A percentile compares a stretch with the other conserved stretches of the same genome.
Evolutionary conservation across 768 basidiomycete genomes (phyloP).

Genomic region (Leccinum subgranulosum): DNA sequence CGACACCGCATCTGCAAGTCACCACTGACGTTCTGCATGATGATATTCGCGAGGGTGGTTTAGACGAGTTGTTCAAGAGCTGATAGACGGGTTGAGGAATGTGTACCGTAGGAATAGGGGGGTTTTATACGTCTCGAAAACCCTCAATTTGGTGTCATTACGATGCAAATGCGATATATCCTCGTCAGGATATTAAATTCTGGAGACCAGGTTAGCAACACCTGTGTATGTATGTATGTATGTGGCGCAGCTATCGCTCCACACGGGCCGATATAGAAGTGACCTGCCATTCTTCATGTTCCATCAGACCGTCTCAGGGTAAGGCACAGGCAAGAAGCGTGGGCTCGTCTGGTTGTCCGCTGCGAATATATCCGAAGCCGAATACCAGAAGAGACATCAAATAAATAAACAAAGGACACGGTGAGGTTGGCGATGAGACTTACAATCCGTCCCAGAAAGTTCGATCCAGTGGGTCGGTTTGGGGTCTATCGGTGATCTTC

Average conservation of each 20-base stretch:
- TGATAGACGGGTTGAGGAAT: not conserved
- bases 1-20: not conserved
- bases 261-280: not conserved
- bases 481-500: not conserved
- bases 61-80: not conserved
- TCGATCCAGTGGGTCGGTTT: not conserved
- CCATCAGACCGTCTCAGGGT: not conserved
- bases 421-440: not conserved
- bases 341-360: not conserved
- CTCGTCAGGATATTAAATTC: not conserved
- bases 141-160: not conserved
- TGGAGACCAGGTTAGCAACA: not conserved
- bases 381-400: too few species aligned
- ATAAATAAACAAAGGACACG: too few species aligned
- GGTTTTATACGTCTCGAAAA: conserved; percentile 7
- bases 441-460: not conserved
- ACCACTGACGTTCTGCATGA: conserved; percentile 22
- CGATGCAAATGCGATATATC: not conserved
- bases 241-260: not conserved
- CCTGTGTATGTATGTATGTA: not conserved
- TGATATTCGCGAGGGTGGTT: not conserved
- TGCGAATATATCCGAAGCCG: not conserved
- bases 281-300: not conserved
- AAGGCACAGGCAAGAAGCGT: too few species aligned
- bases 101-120: not conserved